Percentiles rank a stretch among this genome's conserved stretches.
These are phyloP conservation scores for Lasiosphaeria miniovina DNA, from an alignment of 495 filamentous ascomycete genomes.

Conservation along the genomic window DNA sequence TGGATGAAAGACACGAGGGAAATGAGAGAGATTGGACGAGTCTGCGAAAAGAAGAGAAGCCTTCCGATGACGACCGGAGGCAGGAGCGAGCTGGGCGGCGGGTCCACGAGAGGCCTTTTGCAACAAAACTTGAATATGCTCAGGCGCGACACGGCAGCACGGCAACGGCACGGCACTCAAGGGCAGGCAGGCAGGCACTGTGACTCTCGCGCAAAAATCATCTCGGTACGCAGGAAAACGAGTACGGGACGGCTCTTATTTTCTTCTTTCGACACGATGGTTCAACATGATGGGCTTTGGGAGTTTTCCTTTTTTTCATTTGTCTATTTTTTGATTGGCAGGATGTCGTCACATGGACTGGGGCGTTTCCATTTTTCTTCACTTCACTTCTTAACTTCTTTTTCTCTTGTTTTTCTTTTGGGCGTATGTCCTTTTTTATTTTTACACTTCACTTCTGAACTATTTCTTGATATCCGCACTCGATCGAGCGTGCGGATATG, in stretches of 20 bases:
- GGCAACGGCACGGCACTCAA: no score
- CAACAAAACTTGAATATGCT: background rate
- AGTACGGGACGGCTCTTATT: background rate
- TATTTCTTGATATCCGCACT: no score
- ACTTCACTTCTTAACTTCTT: background rate
- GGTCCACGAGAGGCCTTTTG: background rate
- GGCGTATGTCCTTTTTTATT: background rate
- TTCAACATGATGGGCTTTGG: background rate
- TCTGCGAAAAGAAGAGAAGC: background rate
- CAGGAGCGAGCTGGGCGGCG: background rate
- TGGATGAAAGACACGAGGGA: background rate
- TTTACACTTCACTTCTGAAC: no score
- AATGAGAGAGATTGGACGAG: constrained; percentile 1
- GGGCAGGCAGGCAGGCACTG: background rate
- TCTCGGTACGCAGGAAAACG: background rate
- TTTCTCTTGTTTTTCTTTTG: background rate
- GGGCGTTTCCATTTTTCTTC: background rate
- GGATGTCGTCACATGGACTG: background rate
- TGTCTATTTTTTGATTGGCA: background rate
- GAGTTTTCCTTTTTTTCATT: background rate
- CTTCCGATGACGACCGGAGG: background rate
- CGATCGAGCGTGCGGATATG: no score
- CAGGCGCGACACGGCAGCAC: background rate
- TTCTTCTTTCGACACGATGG: background rate
- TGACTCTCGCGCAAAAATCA: background rate